Evolutionary conservation across 2,329 filamentous ascomycete genomes (phyloP).

Genomic region (Fusarium compactum): DNA sequence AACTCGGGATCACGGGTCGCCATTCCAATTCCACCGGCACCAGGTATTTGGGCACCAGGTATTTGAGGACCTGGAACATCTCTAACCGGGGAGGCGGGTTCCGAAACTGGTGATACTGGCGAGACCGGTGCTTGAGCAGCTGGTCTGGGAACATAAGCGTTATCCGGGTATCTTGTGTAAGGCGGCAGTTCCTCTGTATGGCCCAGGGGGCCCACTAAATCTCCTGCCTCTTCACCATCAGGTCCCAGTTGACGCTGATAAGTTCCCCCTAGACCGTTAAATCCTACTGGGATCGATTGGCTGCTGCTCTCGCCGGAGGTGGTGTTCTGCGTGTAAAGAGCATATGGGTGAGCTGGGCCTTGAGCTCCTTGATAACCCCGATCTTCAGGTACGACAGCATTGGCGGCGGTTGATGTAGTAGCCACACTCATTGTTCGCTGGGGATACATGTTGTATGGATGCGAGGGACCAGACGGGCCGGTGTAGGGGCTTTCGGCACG

Average conservation of each 20-base stretch:
- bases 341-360: conserved; percentile 86
- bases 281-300: conserved; percentile 75
- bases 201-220: conserved; percentile 87
- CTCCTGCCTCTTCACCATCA: conserved; percentile 86
- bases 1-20: conserved; percentile 73
- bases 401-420: conserved; percentile 78
- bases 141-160: conserved; percentile 61
- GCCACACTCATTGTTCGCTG: conserved; percentile 77
- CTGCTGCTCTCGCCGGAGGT: conserved; percentile 60
- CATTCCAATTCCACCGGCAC: conserved; percentile 71
- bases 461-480: conserved; percentile 79
- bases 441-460: conserved; percentile 87
- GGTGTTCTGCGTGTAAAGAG: conserved; percentile 86
- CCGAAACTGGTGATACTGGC: conserved; percentile 18
- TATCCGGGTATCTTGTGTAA: conserved; percentile 89
- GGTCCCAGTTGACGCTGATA: conserved; percentile 81
- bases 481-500: conserved; percentile 73
- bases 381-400: conserved; percentile 52
- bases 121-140: conserved; percentile 18
- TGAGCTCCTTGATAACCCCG: conserved; percentile 68
- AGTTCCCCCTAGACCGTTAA: conserved; percentile 72
- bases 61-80: background rate
- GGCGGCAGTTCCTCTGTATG: conserved; percentile 93
- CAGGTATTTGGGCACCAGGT: conserved; percentile 55
- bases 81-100: conserved; percentile 24